phyloP scores from a whole-genome alignment of 805 yeast species.

The Tetrapisispora iriomotensis region DNA sequence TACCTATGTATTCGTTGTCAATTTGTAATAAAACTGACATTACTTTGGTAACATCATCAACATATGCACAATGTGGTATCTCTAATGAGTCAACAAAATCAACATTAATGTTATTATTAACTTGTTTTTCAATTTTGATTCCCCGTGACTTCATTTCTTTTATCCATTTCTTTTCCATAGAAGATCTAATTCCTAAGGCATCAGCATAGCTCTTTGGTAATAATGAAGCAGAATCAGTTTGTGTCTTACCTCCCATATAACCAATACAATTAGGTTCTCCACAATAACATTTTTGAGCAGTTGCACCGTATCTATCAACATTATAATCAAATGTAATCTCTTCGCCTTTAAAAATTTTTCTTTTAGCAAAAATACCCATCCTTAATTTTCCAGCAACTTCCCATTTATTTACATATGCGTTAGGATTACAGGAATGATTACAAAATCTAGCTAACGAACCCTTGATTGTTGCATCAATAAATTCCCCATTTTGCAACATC shows the following conservation, averaged over 20 bases:
- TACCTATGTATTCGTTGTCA: slow-evolving; percentile 55
- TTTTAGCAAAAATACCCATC: slow-evolving; percentile 91
- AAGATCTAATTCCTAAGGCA: slow-evolving; percentile 67
- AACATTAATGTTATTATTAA: slow-evolving; percentile 50
- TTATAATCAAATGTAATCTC: slow-evolving; percentile 79
- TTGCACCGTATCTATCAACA: slow-evolving; percentile 93
- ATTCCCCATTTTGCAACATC: slow-evolving; percentile 90
- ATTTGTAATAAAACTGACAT: slow-evolving; percentile 75
- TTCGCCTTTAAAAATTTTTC: slow-evolving; percentile 64
- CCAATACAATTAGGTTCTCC: slow-evolving; percentile 90
- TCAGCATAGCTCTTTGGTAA: slow-evolving; percentile 77
- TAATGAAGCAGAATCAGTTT: slow-evolving; percentile 79
- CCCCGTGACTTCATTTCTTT: slow-evolving; percentile 44
- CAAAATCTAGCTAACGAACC: slow-evolving; percentile 88
- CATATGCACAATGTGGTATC: slow-evolving; percentile 37
- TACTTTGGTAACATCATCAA: slow-evolving; percentile 62
- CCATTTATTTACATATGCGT: slow-evolving; percentile 95
- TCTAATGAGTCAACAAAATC: slow-evolving; percentile 54
- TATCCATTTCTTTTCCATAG: slow-evolving; percentile 64
- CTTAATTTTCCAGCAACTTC: slow-evolving; percentile 80
- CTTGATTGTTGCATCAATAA: slow-evolving; percentile 85
- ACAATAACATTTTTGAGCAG: slow-evolving; percentile 89
- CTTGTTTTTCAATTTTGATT: slow-evolving; percentile 33
- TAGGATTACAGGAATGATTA: slow-evolving; percentile 92
- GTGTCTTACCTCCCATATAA: slow-evolving; percentile 92